Evolutionary conservation across 2,329 filamentous ascomycete species (phyloP), one percentile per base, ranked within the genome.

Genomic region (Zymoseptoria ardabiliae): DNA sequence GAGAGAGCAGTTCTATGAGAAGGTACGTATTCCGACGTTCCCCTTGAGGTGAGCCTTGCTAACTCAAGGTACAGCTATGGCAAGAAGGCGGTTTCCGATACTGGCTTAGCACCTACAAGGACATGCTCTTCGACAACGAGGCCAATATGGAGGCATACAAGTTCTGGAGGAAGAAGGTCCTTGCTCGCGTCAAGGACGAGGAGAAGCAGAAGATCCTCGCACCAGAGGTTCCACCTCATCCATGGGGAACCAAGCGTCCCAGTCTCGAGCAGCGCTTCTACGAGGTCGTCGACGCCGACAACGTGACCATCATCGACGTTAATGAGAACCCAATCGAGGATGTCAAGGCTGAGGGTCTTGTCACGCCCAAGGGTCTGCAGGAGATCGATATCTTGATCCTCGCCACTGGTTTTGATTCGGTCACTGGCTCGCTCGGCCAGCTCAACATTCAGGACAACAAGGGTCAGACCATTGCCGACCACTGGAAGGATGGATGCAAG

Each of bases 211-310:
- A 83, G 13, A 61, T 85, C 2, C 73, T 85, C 6, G 82, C 82
- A 0, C 84, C 83, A 0, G 64, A 75, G 8, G 68, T 79, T 52
- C 79, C 77, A 69, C 82, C 79, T 0, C 80, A 85, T 58, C 78
- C 74, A 23, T 85, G 82, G 65, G 68, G 68, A 13, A 77, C 75
- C 7, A 78, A 78, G 67, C 68, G 76, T 22, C 74, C 75, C 2
- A 73, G 71, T n/a, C 69, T 78, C 4, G 76, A 78, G 61, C 75
- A 77, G 56, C 70, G 75, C 64, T 77, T 74, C 60, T 79, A 78
- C 55, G 76, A 79, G 65, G 69, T 73, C 62, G 64, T 78, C 3
- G 73, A 78, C 59, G 68, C 67, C 48, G 69, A 71, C 3, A 71
- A 77, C 60, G 75, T 77, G 50, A 69, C 74, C 9, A 69, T 78